Conservation (phyloP, 345 rosid species). For the Jatropha curcas region DNA sequence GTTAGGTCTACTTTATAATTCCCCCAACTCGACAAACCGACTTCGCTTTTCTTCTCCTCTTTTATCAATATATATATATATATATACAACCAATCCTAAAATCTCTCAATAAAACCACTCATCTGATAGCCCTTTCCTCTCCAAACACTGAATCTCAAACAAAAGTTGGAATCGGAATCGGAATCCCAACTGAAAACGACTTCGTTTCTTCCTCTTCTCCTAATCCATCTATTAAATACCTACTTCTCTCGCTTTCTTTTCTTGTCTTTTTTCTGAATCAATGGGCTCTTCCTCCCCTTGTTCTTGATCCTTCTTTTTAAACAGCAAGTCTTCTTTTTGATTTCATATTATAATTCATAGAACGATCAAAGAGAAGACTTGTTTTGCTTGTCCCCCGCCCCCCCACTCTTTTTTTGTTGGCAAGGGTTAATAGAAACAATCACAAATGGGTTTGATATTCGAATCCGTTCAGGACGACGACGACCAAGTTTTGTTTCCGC, state of each 20-base stretch:
- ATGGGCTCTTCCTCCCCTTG: neutral
- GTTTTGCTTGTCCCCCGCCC: too few species aligned
- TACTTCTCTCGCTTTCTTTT: neutral
- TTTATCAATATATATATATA: too few species aligned
- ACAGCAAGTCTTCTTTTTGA: neutral
- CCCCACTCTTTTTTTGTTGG: too few species aligned
- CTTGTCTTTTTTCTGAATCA: neutral
- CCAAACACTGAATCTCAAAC: neutral
- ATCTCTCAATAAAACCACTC: neutral
- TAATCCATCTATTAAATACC: neutral
- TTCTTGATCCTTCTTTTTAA: neutral
- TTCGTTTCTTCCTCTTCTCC: neutral
- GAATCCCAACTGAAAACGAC: neutral
- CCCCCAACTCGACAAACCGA: too few species aligned
- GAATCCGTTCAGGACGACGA: conserved; percentile 29
- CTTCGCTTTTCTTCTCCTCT: too few species aligned
- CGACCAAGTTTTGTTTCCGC: conserved; percentile 43
- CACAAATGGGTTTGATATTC: conserved; percentile 41
- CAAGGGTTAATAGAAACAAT: too few species aligned
- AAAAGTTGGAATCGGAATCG: conserved; percentile 2
- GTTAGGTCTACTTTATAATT: too few species aligned
- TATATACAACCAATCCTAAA: too few species aligned
- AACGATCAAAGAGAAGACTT: neutral
- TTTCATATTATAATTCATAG: neutral
- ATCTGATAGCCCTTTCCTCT: neutral